Base-by-base conservation (phyloP, 805 yeast genomes). In the Candida ovalis region DNA sequence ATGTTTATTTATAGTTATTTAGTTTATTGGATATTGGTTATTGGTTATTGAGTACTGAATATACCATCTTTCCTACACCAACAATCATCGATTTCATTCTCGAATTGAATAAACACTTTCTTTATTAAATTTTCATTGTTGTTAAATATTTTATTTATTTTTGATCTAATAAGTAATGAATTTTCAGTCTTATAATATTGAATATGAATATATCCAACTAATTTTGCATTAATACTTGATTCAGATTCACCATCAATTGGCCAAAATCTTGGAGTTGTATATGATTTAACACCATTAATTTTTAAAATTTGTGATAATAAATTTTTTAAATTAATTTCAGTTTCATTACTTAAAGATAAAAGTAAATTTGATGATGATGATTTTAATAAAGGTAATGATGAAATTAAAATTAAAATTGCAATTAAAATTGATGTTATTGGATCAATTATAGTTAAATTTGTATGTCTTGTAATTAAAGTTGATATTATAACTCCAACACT, bases 401-500 rank as follows among this genome's bases (percentile, higher is more conserved):
- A 88, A 5, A 80, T 52, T 48, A 92, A 78, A 52, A 94, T 89
- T 58, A 92, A 72, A 4, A 78, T 66, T 0, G 96, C 97, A 51
- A 94, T 92, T 56, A 91, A 74, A 3, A 94, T 74, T 1, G 98
- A 91, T 0, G 97, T 95, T 19, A 94, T 67, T 1, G 99, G 97
- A 62, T 94, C 99, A 61, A 92, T 85, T 1, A 96, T 84, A 46
- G 82, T 78, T 81, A 87, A 78, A 17, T 81, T 80, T 9, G 77
- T 68, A 30, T 81, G 59, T 49, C 83, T 80, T 8, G 92, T 86
- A 36, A 94, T 68, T 4, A 89, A 46, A 0, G 99, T 92, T 0
- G 97, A 90, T 1, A 89, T 66, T n/a, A 94, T 91, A 17, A 95
- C 99, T 6, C 98, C 98, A 0, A 91, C 96, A 0, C 98, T 92